A percentile compares a stretch with the other conserved stretches of the same genome.
These are phyloP conservation scores for Xerocomus brunneocitrinus DNA, from an alignment of 768 basidiomycete genomes.

Conservation along the genomic window DNA sequence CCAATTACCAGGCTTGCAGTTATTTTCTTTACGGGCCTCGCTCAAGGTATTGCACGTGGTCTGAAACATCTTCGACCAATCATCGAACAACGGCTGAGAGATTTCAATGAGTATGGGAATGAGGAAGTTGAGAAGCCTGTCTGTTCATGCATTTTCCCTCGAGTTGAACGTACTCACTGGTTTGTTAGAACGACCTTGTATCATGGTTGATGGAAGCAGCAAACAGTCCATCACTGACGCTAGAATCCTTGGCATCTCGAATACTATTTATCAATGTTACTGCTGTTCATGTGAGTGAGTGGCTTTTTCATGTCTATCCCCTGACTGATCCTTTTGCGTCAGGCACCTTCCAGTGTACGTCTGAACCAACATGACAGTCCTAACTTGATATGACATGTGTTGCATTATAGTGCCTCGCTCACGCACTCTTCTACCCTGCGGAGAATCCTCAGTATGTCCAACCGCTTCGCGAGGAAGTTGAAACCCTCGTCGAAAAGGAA, in stretches of 20 bases:
- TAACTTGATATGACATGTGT: not conserved
- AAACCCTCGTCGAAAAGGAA: constrained; percentile 5
- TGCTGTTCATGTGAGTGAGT: constrained; percentile 18
- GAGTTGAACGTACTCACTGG: not conserved
- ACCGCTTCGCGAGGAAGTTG: constrained; percentile 16
- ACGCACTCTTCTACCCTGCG: constrained; percentile 9
- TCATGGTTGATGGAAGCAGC: constrained; percentile 31
- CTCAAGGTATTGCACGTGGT: not conserved
- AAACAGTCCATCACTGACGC: constrained; percentile 9
- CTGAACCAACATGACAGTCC: no score
- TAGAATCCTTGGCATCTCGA: constrained; percentile 17
- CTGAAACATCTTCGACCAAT: constrained; percentile 22
- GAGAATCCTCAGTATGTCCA: constrained; percentile 13
- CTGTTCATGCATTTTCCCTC: not conserved
- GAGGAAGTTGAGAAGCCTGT: constrained; percentile 5
- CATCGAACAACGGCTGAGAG: constrained; percentile 23
- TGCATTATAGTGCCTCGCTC: constrained; percentile 6
- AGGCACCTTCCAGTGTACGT: constrained; percentile 14
- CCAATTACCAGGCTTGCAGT: constrained; percentile 12
- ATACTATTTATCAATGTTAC: constrained; percentile 15
- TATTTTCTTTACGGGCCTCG: constrained; percentile 6
- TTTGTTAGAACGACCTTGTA: constrained; percentile 31
- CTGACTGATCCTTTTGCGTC: not conserved
- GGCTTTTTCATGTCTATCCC: no score
- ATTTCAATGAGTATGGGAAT: not conserved